Base-by-base conservation (phyloP, 1,284 basidiomycete species). In the Tylopilus orsonianus region DNA sequence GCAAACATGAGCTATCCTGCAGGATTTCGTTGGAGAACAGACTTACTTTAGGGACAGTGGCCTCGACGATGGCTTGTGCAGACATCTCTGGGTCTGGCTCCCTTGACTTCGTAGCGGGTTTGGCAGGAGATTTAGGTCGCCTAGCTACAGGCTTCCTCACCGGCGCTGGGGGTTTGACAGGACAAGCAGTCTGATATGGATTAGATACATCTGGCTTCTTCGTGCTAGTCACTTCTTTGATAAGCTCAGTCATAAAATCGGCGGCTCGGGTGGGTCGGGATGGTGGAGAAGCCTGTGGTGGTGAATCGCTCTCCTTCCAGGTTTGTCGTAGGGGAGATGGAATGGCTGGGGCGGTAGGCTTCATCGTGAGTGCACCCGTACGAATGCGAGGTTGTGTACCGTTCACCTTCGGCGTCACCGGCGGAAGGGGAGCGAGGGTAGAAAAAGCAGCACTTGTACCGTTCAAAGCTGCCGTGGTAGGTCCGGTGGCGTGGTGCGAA, bases 321-420 rank as follows among this genome's bases (percentile, higher is more conserved):
- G 81, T 71, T 57, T 87, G 81, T 12, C 85, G 75, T 30, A 88
- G 68, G 10, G 85, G 86, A 5, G 85, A 87, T 5, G 86, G 83
- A 5, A 77, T 64, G 18, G 76, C 75, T 9, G 86, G 85, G 1
- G 75, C 68, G 18, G 80, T 83, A 5, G 75, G 74, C 54, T 80
- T 82, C 42, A 64, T 61, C 41, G 66, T 48, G 14, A 72, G 46
- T 12, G 69, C 71, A 7, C 74, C 64, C 18, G 72, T 70, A 16
- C 77, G 75, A 35, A 79, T 64, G 22, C 77, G 76, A 50, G 68
- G 52, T 29, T 60, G 61, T 14, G 60, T 41, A 34, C 67, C 65
- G 44, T 72, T 70, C 38, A 58, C 54, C 36, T 69, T 72, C 4
- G 61, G 57, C 1, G 60, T 60, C 24, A 50, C 49, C 3, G 54